Evolutionary conservation across 108 stramenopile species (phyloP).

Genomic region (Cylindrotheca closterium): DNA sequence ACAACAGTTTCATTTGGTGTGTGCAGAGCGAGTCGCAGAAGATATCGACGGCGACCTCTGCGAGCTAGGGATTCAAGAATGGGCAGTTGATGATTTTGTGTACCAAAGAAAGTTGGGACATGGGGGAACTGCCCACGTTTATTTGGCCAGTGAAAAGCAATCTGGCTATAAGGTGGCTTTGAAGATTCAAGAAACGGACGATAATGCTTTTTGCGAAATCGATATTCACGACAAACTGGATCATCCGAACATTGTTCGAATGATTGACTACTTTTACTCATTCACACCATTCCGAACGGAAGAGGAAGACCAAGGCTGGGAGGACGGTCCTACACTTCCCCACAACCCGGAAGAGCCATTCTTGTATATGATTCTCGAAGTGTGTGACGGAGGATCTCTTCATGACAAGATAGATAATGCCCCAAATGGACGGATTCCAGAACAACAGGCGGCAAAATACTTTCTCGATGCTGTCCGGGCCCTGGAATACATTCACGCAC

Average conservation of each 20-base stretch:
- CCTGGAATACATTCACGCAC: conserved; percentile 9
- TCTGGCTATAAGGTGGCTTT: conserved; percentile 14
- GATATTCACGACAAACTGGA: conserved; percentile 20
- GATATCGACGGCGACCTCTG: not conserved
- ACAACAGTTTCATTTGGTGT: not conserved
- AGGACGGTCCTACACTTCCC: not conserved
- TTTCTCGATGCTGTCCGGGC: conserved; percentile 6
- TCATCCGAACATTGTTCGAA: conserved; percentile 14
- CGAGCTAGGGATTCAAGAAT: not conserved
- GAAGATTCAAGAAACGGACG: conserved; percentile 21
- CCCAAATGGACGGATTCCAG: conserved; percentile 2
- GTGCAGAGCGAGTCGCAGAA: not conserved
- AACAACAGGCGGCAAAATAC: not conserved
- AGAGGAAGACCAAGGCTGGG: not conserved
- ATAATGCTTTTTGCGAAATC: conserved; percentile 18
- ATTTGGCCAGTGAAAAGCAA: conserved; percentile 10
- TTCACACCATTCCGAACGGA: conserved; percentile 6
- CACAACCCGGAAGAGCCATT: not conserved
- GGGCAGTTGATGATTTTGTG: conserved; percentile 21
- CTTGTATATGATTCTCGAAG: conserved; percentile 22
- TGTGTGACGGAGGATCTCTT: conserved; percentile 18
- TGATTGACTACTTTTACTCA: conserved; percentile 27
- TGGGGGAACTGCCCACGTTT: conserved; percentile 19
- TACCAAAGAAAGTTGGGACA: conserved; percentile 8
- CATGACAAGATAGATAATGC: conserved; percentile 3